Conservation (phyloP, 306 rosid species). For the Cicer yamashitae region DNA sequence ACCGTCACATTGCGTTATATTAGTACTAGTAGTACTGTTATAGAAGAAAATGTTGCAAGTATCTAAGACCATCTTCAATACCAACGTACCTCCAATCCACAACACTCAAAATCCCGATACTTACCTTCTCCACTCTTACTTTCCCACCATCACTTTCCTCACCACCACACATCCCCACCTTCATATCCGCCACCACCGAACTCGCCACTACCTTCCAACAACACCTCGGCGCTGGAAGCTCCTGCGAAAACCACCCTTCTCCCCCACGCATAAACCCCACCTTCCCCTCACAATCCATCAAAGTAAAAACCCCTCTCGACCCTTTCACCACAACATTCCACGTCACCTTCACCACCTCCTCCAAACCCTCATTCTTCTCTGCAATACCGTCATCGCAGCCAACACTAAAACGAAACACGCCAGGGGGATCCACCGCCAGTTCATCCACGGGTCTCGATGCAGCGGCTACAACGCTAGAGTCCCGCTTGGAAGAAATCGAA, state of each 20-base stretch:
- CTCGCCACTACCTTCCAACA: conserved; percentile 54
- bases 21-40: not conserved
- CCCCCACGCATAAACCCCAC: conserved; percentile 40
- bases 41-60: conserved; percentile 65
- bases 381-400: not conserved
- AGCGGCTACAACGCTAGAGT: not conserved
- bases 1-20: not conserved
- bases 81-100: conserved; percentile 67
- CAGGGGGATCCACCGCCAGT: conserved; percentile 31
- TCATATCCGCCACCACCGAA: conserved; percentile 64
- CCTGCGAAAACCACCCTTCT: conserved; percentile 65
- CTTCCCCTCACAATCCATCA: conserved; percentile 65
- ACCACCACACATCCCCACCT: conserved; percentile 41
- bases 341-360: conserved; percentile 52
- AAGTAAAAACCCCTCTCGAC: conserved; percentile 64
- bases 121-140: conserved; percentile 47
- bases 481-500: conserved; percentile 29
- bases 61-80: conserved; percentile 67
- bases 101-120: conserved; percentile 63
- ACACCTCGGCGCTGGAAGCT: conserved; percentile 64
- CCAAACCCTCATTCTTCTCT: conserved; percentile 7
- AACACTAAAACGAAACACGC: conserved; percentile 55
- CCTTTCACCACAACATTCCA: conserved; percentile 73
- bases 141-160: conserved; percentile 11
- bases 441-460: not conserved